Evolutionary conservation across 2,329 filamentous ascomycete genomes (phyloP).

Genomic region (Fusarium begoniae): DNA sequence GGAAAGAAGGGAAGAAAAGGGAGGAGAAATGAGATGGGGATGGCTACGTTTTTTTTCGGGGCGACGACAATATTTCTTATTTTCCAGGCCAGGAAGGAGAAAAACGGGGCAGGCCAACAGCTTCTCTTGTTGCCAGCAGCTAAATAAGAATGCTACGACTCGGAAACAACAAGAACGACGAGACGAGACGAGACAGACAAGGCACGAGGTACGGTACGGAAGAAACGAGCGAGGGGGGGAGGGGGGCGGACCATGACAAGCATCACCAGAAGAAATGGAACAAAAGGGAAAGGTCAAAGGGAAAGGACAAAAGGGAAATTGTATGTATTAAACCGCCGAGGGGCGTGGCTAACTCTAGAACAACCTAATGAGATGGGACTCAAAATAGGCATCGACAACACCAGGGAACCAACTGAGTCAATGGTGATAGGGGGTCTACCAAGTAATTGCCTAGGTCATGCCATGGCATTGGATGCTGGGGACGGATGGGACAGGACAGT

Average conservation of each 20-base stretch:
- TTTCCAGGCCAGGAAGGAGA: conserved; percentile 53
- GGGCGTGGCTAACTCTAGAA: conserved; percentile 27
- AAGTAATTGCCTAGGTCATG: conserved; percentile 28
- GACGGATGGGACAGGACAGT: neutral
- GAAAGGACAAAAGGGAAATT: conserved; percentile 40
- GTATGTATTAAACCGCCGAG: conserved; percentile 39
- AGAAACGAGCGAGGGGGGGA: conserved; percentile 30
- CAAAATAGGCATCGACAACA: conserved; percentile 21
- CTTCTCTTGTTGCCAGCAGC: conserved; percentile 31
- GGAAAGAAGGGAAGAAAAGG: conserved; percentile 35
- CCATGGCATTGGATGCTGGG: neutral
- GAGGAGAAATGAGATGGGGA: conserved; percentile 53
- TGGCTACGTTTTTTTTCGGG: conserved; percentile 61
- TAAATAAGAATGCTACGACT: conserved; percentile 40
- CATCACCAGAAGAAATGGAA: conserved; percentile 40
- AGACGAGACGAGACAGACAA: conserved; percentile 35
- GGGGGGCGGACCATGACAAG: conserved; percentile 29
- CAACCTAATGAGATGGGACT: conserved; percentile 2
- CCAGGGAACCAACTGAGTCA: conserved; percentile 13
- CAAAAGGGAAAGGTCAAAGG: conserved; percentile 26
- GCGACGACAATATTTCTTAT: conserved; percentile 55
- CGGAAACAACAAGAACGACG: conserved; percentile 31
- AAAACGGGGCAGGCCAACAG: conserved; percentile 56
- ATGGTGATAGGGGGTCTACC: conserved; percentile 31
- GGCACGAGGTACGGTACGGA: conserved; percentile 39